Evolutionary conservation across 2,329 filamentous ascomycete species (phyloP).

Genomic region (Arachnomyces sp.): DNA sequence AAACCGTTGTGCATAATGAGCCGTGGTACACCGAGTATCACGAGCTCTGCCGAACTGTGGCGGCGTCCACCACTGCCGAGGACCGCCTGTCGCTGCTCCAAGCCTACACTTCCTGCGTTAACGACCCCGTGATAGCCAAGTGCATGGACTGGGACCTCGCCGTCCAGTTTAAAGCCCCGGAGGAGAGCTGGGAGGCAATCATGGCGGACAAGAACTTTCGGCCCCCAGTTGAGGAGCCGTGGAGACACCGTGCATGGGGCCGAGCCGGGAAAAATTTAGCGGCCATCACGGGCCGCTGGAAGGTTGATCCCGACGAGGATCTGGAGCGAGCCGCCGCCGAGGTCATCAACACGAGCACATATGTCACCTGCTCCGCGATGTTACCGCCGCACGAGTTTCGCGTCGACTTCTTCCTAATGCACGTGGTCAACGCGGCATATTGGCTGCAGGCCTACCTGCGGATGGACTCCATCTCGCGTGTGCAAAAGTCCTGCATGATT

Average conservation of each 20-base stretch:
- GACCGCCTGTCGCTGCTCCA: too few species aligned
- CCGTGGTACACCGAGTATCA: too few species aligned
- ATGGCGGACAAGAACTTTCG: conserved; percentile 39
- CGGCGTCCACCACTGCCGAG: too few species aligned
- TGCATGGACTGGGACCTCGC: conserved; percentile 46
- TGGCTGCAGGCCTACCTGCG: conserved; percentile 59
- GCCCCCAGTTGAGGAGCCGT: conserved; percentile 41
- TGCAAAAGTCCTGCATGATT: conserved; percentile 59
- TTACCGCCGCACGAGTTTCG: conserved; percentile 57
- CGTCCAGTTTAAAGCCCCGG: conserved; percentile 52
- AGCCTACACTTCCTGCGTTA: conserved; percentile 53
- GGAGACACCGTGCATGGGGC: too few species aligned
- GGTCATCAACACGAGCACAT: conserved; percentile 29
- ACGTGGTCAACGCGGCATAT: conserved; percentile 67
- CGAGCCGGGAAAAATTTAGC: conserved; percentile 50
- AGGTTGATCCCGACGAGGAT: too few species aligned
- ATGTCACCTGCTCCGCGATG: conserved; percentile 55
- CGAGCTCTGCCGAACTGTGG: conserved; percentile 34
- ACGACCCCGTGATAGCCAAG: conserved; percentile 47
- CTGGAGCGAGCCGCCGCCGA: too few species aligned
- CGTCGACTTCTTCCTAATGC: conserved; percentile 78
- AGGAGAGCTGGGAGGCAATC: conserved; percentile 54
- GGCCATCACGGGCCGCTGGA: conserved; percentile 60
- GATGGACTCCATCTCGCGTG: conserved; percentile 51
- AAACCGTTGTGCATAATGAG: conserved; percentile 67